Percentiles rank a stretch among this genome's conserved stretches.
These are phyloP conservation scores for Rhynchospora pubera DNA, from an alignment of 176 grass and related monocot species.

Conservation along the genomic window DNA sequence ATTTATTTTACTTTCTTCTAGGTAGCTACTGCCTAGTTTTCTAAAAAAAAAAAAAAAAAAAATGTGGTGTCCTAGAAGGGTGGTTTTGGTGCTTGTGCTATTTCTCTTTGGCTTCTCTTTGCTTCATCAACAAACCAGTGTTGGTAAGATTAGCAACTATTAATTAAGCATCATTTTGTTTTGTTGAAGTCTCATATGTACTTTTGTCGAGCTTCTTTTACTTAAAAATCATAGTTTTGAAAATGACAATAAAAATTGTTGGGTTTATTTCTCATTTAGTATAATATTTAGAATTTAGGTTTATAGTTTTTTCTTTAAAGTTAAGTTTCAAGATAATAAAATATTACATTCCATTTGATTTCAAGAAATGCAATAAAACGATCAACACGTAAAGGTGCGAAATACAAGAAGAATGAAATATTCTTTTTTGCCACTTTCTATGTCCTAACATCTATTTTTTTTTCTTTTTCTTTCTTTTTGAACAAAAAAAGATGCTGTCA, in stretches of 20 bases:
- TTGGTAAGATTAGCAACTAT: conserved; percentile 37
- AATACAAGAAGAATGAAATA: not conserved
- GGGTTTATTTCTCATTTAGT: not conserved
- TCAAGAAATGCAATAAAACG: not conserved
- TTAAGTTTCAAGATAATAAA: not conserved
- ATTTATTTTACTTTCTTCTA: too few species aligned
- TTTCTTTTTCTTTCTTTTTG: not conserved
- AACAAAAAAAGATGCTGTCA: conserved; percentile 28
- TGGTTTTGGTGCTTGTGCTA: conserved; percentile 39
- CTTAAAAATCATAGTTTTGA: not conserved
- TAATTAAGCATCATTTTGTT: not conserved
- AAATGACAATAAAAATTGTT: not conserved
- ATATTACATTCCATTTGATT: not conserved
- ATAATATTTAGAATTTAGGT: not conserved
- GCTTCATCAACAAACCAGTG: conserved; percentile 46
- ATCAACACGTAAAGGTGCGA: not conserved
- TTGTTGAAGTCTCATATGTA: not conserved
- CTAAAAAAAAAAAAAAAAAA: too few species aligned
- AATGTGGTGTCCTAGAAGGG: conserved; percentile 26
- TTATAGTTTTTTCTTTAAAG: not conserved
- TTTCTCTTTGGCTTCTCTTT: conserved; percentile 47
- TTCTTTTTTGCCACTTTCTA: not conserved
- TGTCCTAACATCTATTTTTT: not conserved
- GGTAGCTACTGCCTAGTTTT: too few species aligned
- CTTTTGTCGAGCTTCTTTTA: not conserved